Percentiles rank a stretch among this genome's conserved stretches.
These are phyloP conservation scores for Daldinia vernicosa DNA, from an alignment of 495 filamentous ascomycete species.

Conservation along the genomic window DNA sequence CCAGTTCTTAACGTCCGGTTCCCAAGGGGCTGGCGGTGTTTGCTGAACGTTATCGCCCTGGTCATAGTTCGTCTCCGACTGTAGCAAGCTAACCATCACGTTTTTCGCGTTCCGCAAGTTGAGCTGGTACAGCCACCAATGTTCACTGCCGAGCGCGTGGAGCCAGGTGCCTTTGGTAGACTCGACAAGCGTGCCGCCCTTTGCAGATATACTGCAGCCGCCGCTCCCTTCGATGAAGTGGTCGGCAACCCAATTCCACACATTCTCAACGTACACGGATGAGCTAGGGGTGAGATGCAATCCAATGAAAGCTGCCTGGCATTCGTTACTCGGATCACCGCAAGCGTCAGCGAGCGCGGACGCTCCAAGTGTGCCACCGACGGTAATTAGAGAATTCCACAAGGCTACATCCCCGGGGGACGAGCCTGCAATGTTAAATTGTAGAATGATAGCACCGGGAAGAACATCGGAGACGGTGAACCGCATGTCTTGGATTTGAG, in stretches of 20 bases:
- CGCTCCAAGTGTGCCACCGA: constrained; percentile 66
- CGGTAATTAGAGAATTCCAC: constrained; percentile 68
- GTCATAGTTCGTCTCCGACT: constrained; percentile 91
- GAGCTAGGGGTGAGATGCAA: constrained; percentile 70
- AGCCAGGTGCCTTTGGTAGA: constrained; percentile 68
- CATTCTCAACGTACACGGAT: constrained; percentile 71
- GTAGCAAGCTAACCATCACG: constrained; percentile 80
- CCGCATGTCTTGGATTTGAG: constrained; percentile 67
- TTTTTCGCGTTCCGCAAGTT: constrained; percentile 75
- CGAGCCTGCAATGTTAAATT: constrained; percentile 67
- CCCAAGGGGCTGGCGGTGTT: constrained; percentile 59
- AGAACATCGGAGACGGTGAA: constrained; percentile 58
- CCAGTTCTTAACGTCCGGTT: constrained; percentile 50
- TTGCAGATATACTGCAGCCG: constrained; percentile 52
- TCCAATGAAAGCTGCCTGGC: constrained; percentile 69
- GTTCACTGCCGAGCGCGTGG: constrained; percentile 76
- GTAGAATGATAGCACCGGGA: constrained; percentile 59
- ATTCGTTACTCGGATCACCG: constrained; percentile 52
- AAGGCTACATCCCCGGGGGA: constrained; percentile 66
- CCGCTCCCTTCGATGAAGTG: constrained; percentile 72
- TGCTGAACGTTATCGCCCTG: constrained; percentile 74
- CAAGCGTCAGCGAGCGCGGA: constrained; percentile 51
- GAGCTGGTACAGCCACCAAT: constrained; percentile 79
- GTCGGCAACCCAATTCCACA: constrained; percentile 77
- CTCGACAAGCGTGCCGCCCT: constrained; percentile 66